Evolutionary conservation across 768 basidiomycete genomes (phyloP), one percentile per base, ranked within the genome.

Genomic region (Tricholoma sp.): DNA sequence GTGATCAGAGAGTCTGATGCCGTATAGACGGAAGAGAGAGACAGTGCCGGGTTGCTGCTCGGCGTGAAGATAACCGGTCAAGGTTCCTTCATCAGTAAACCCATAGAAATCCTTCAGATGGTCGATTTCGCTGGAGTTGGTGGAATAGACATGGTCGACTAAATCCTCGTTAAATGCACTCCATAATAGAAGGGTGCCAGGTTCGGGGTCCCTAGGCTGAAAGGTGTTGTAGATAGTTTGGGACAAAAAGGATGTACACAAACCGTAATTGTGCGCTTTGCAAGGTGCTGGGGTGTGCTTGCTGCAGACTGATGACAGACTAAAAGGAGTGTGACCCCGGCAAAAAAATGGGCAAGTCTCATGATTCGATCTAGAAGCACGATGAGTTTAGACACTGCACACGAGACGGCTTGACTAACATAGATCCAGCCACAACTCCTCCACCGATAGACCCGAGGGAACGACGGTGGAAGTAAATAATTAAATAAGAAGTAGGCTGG

Each of bases 61-160:
- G 18, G 60, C 58, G 54, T 60, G 57, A 44, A 59, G 47, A 33
- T 61, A 59, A 33, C 62, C 65, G 8, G 63, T 62, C 8, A 56
- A 47, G 5, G 64, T 65, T 36, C 65, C 62, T 48, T 65, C 65
- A n/a, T 62, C 53, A 6, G 54, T 52, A 41, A 60, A 65, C 3
- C 65, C 65, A 48, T 65, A 63, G 55, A 60, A 63, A n/a, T 61
- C 52, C 20, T 59, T 61, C n/a, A 63, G 56, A 34, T 54, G 57
- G n/a, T 55, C 45, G 15, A 63, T 55, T 51, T 65, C 61, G 10
- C 57, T 57, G 11, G 53, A 53, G 44, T 63, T 65, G 39, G 61
- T 62, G 33, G 65, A 60, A 34, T 65, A 65, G 8, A 62, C 61
- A 42, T 65, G 65, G 51, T 65, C 65, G 10, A 65, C 63, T 9